Evolutionary conservation across 148 eudicot genomes (phyloP).

Genomic region (Limonium bicolor): DNA sequence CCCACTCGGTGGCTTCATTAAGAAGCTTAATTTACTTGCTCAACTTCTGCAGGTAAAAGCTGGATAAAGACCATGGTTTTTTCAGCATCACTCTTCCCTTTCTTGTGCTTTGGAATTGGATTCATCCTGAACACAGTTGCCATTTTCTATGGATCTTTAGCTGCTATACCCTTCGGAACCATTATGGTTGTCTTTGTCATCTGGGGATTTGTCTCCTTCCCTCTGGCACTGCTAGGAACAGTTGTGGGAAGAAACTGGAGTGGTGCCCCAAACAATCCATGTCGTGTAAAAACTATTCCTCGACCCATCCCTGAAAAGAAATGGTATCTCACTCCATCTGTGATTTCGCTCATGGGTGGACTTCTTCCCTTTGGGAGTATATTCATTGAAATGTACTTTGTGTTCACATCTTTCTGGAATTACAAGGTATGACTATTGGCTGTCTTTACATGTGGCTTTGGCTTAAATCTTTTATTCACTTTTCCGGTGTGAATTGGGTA

Average conservation of each 20-base stretch:
- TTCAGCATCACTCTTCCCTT: slow-evolving; percentile 70
- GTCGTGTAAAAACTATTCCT: slow-evolving; percentile 77
- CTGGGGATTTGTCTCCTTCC: slow-evolving; percentile 80
- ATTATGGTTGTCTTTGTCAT: slow-evolving; percentile 74
- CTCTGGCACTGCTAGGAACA: slow-evolving; percentile 79
- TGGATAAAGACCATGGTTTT: slow-evolving; percentile 68
- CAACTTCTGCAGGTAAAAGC: slow-evolving; percentile 30
- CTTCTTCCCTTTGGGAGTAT: slow-evolving; percentile 82
- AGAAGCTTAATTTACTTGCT: slow-evolving; percentile 6
- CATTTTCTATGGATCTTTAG: slow-evolving; percentile 72
- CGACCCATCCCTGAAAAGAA: slow-evolving; percentile 85
- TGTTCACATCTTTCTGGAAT: slow-evolving; percentile 80
- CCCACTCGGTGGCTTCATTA: neutral
- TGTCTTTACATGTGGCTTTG: too few species aligned
- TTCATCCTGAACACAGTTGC: slow-evolving; percentile 54
- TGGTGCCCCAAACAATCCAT: slow-evolving; percentile 70
- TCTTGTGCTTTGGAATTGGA: slow-evolving; percentile 68
- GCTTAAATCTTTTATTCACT: neutral
- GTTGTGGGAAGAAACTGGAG: slow-evolving; percentile 71
- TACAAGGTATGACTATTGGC: slow-evolving; percentile 48
- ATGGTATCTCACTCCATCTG: slow-evolving; percentile 79
- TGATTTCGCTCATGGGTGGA: slow-evolving; percentile 71
- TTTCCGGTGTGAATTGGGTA: too few species aligned
- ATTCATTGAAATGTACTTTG: slow-evolving; percentile 70
- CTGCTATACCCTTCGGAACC: slow-evolving; percentile 82